Evolutionary conservation across 1,284 basidiomycete genomes (phyloP).

Genomic region (Tilletia walkeri): DNA sequence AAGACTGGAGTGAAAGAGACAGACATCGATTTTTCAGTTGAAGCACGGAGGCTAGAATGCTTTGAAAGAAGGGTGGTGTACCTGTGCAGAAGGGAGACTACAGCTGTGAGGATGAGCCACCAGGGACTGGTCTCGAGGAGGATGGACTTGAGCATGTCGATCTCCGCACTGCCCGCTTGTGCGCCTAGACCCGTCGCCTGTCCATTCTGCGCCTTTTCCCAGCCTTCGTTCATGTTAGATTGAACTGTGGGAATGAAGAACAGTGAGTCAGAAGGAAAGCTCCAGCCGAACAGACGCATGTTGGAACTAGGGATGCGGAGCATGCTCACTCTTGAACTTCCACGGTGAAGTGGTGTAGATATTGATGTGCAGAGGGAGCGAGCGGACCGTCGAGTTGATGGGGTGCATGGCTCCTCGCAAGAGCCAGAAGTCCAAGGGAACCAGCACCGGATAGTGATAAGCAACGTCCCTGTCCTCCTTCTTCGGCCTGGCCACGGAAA

Average conservation of each 20-base stretch:
- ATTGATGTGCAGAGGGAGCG: constrained; percentile 73
- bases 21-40: no score
- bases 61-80: not conserved
- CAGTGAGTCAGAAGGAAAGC: not conserved
- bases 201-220: constrained; percentile 68
- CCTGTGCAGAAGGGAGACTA: constrained; percentile 82
- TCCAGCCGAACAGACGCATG: no score
- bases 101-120: constrained; percentile 70
- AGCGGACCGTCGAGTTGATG: constrained; percentile 50
- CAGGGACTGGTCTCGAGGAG: constrained; percentile 79
- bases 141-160: constrained; percentile 42
- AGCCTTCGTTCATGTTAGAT: constrained; percentile 32
- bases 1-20: constrained; percentile 57
- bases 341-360: constrained; percentile 69
- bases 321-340: constrained; percentile 48
- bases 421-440: constrained; percentile 87
- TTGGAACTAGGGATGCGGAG: not conserved
- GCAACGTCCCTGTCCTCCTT: constrained; percentile 63
- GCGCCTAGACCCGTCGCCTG: constrained; percentile 64
- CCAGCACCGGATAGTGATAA: constrained; percentile 81
- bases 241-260: not conserved
- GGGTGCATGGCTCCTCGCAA: constrained; percentile 53
- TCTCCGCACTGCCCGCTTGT: constrained; percentile 87
- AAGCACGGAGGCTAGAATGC: no score
- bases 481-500: constrained; percentile 16